Percentiles rank a stretch among this genome's conserved stretches.
phyloP scores from a whole-genome alignment of 192 early-diverging fungal genomes.

The Entomortierella lignicola region DNA sequence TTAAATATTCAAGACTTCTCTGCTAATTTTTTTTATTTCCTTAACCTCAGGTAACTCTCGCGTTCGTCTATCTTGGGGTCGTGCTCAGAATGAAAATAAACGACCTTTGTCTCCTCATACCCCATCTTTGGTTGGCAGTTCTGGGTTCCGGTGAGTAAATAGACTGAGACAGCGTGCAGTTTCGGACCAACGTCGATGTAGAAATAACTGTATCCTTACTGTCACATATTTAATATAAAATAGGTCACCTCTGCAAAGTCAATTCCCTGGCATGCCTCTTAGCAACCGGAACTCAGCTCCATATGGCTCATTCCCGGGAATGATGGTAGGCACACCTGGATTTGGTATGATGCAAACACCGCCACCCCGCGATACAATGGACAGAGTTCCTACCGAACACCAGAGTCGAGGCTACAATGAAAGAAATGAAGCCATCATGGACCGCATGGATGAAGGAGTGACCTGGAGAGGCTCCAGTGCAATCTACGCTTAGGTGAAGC shows the following conservation, averaged over 20 bases:
- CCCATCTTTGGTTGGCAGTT: conserved; percentile 23
- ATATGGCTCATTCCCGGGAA: conserved; percentile 35
- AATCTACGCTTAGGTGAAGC: conserved; percentile 36
- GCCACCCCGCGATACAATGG: conserved; percentile 45
- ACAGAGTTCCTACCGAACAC: conserved; percentile 31
- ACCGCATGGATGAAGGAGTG: conserved; percentile 55
- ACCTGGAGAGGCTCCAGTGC: conserved; percentile 54
- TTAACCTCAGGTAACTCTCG: conserved; percentile 55
- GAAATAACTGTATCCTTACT: neutral
- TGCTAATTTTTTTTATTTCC: neutral
- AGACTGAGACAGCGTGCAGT: neutral
- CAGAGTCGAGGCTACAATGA: conserved; percentile 28
- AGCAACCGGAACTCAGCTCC: conserved; percentile 30
- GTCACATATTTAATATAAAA: neutral
- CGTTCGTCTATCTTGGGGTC: conserved; percentile 69
- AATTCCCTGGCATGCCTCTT: conserved; percentile 32
- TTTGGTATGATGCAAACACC: conserved; percentile 38
- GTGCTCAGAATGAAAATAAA: conserved; percentile 63
- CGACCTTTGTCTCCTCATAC: conserved; percentile 48
- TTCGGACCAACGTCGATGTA: neutral
- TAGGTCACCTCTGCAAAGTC: conserved; percentile 32
- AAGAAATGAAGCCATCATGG: conserved; percentile 51
- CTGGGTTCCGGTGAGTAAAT: conserved; percentile 32
- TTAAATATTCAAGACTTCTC: too few species aligned
- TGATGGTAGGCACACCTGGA: conserved; percentile 43